Conservation (phyloP, 2,329 filamentous ascomycete species). For the Aspergillus sojae region DNA sequence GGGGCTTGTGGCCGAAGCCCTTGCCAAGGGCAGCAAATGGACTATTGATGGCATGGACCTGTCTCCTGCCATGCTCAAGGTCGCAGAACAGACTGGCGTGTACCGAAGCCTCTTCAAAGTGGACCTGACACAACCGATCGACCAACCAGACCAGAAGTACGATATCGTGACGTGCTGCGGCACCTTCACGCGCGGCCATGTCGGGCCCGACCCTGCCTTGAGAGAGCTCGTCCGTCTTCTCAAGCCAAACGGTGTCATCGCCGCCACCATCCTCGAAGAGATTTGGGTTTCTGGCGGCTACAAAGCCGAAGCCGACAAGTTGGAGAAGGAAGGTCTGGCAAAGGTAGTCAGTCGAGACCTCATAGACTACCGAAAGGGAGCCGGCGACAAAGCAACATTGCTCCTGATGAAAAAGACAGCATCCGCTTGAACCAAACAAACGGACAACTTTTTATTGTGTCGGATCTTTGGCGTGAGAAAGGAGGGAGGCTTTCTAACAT, state of each 20-base stretch:
- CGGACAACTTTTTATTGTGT: background rate
- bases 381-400: slow-evolving; percentile 33
- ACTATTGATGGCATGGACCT: slow-evolving; percentile 58
- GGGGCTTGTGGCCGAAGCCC: slow-evolving; percentile 54
- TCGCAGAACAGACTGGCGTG: slow-evolving; percentile 52
- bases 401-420: slow-evolving; percentile 28
- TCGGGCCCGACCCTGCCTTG: slow-evolving; percentile 53
- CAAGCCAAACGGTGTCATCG: slow-evolving; percentile 51
- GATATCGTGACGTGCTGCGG: slow-evolving; percentile 58
- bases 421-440: background rate
- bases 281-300: slow-evolving; percentile 56
- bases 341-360: slow-evolving; percentile 33
- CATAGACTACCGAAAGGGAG: slow-evolving; percentile 33
- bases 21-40: slow-evolving; percentile 47
- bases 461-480: background rate
- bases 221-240: slow-evolving; percentile 55
- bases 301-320: slow-evolving; percentile 47
- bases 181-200: slow-evolving; percentile 59
- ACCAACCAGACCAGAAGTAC: slow-evolving; percentile 46
- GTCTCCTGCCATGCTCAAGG: slow-evolving; percentile 55
- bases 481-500: background rate
- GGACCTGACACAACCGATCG: slow-evolving; percentile 52
- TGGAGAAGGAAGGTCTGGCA: slow-evolving; percentile 38
- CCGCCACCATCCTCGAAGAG: slow-evolving; percentile 55
- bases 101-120: slow-evolving; percentile 51